These are phyloP conservation scores for Mycena latifolia DNA, from an alignment of 768 basidiomycete genomes.

Conservation along the genomic window DNA sequence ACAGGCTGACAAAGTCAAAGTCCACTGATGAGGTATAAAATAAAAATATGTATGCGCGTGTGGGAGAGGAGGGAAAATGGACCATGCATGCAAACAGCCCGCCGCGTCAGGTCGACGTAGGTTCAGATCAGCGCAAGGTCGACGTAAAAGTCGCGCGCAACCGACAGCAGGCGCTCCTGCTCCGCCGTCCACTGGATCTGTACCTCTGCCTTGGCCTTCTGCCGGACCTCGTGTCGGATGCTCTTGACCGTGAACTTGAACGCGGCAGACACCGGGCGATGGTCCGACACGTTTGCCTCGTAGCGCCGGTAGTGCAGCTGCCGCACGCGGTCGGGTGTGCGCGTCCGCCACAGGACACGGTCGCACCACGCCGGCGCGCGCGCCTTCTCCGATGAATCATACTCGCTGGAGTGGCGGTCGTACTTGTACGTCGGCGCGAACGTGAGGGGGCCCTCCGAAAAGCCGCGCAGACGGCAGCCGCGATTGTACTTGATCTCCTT, in stretches of 20 bases:
- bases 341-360: conserved; percentile 84
- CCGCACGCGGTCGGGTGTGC: conserved; percentile 66
- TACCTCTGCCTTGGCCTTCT: conserved; percentile 67
- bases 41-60: conserved; percentile 20
- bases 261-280: conserved; percentile 87
- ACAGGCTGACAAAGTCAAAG: conserved; percentile 28
- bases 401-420: conserved; percentile 80
- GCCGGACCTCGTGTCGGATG: conserved; percentile 70
- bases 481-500: conserved; percentile 92
- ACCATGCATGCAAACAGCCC: conserved; percentile 18
- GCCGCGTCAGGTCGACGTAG: background rate
- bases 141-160: conserved; percentile 57
- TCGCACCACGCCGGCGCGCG: conserved; percentile 98
- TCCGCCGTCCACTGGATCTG: conserved; percentile 66
- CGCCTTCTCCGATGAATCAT: conserved; percentile 90
- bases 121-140: conserved; percentile 42
- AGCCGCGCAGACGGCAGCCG: conserved; percentile 87
- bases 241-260: conserved; percentile 82
- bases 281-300: conserved; percentile 91
- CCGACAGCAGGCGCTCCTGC: conserved; percentile 54
- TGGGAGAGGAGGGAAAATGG: background rate
- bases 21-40: conserved; percentile 26
- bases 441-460: conserved; percentile 83
- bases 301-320: conserved; percentile 84
- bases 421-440: conserved; percentile 98